Conservation (phyloP, 768 basidiomycete species). For the Serendipita vermifera region DNA sequence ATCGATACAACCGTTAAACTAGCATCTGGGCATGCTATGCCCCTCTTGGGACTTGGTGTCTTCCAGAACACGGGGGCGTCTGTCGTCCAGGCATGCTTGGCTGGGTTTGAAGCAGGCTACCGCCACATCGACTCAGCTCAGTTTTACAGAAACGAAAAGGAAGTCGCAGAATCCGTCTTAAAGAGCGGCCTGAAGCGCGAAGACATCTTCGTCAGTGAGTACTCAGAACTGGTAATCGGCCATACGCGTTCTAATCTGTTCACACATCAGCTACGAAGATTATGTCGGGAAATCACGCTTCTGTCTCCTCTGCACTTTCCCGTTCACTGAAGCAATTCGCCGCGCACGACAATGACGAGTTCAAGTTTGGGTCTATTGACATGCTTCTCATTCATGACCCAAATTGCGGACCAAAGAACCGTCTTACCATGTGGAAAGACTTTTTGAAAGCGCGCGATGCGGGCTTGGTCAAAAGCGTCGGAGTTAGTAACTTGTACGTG, state of each 20-base stretch:
- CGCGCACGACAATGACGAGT: background rate
- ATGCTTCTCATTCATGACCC: conserved; percentile 72
- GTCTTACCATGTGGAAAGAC: conserved; percentile 61
- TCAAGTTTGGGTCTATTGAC: conserved; percentile 26
- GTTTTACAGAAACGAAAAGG: conserved; percentile 34
- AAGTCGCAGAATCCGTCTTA: conserved; percentile 18
- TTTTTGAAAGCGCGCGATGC: conserved; percentile 42
- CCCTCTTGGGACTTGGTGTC: conserved; percentile 55
- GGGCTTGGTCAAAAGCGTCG: conserved; percentile 57
- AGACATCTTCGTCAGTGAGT: conserved; percentile 62
- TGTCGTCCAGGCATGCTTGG: conserved; percentile 33
- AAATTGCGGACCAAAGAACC: conserved; percentile 43
- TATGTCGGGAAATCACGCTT: background rate
- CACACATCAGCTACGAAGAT: background rate
- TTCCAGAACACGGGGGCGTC: conserved; percentile 38
- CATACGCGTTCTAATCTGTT: conserved; percentile 4
- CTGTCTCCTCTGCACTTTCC: background rate
- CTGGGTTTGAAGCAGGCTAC: conserved; percentile 57
- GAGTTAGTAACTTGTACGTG: conserved; percentile 77
- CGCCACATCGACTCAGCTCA: conserved; percentile 70
- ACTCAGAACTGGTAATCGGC: background rate
- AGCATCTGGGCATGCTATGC: conserved; percentile 40
- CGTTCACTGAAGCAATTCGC: background rate
- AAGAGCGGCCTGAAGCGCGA: conserved; percentile 40
- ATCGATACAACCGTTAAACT: background rate